Conservation (phyloP, 768 basidiomycete species). For the Termitomyces heimii region DNA sequence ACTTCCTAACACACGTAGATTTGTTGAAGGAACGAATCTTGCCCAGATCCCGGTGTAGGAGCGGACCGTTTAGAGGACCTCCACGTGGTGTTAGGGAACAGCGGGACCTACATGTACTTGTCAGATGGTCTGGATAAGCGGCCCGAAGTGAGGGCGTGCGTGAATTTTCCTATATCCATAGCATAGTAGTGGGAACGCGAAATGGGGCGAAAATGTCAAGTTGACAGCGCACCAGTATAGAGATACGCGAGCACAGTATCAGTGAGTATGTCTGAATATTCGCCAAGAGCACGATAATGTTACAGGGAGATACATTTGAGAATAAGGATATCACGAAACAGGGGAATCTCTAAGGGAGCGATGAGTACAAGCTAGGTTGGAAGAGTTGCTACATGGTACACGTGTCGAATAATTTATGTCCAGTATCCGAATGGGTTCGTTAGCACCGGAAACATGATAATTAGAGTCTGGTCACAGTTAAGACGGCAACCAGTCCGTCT, state of each 20-base stretch:
- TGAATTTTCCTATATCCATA: background rate
- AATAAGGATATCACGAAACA: background rate
- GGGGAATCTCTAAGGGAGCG: background rate
- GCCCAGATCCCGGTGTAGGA: background rate
- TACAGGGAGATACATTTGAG: background rate
- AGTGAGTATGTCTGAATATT: background rate
- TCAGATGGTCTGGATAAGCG: slow-evolving; percentile 6
- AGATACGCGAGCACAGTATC: background rate
- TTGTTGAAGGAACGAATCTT: background rate
- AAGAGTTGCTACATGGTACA: slow-evolving; percentile 2
- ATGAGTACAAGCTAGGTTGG: background rate
- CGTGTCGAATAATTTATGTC: slow-evolving; percentile 7
- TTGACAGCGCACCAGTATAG: background rate
- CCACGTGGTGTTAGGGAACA: slow-evolving; percentile 1
- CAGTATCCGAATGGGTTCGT: background rate
- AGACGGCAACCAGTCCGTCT: slow-evolving; percentile 75
- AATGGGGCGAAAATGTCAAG: background rate
- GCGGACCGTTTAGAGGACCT: slow-evolving; percentile 5
- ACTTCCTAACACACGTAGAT: background rate
- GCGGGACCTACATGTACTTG: background rate
- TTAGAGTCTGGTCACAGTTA: slow-evolving; percentile 44
- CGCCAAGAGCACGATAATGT: background rate
- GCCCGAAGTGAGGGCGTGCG: background rate
- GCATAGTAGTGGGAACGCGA: background rate
- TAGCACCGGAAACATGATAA: background rate